Evolutionary conservation across 108 stramenopile genomes (phyloP).

Genomic region (Nitzschia putrida): DNA sequence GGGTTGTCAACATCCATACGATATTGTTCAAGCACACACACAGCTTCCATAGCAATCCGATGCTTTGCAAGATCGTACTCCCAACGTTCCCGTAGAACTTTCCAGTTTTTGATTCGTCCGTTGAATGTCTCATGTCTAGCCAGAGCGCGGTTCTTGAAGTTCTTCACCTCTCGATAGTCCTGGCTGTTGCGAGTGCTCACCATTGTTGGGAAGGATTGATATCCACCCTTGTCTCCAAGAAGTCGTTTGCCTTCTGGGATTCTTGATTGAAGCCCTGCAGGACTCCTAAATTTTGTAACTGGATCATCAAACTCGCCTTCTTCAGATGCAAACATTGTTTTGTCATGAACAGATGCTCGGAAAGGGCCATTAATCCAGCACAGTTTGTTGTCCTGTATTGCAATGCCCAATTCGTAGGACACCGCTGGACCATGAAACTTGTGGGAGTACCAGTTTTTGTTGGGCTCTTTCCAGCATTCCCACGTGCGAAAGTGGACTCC

Average conservation of each 20-base stretch:
- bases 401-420: slow-evolving; percentile 13
- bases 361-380: neutral
- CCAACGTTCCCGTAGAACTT: neutral
- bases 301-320: neutral
- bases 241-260: neutral
- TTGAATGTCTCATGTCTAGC: neutral
- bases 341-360: neutral
- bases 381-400: neutral
- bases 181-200: neutral
- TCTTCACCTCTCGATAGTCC: neutral
- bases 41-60: neutral
- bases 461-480: slow-evolving; percentile 5
- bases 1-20: neutral
- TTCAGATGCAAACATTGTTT: neutral
- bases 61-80: neutral
- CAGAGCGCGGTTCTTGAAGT: neutral
- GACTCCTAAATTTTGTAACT: neutral
- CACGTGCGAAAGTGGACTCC: slow-evolving; percentile 16
- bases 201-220: neutral
- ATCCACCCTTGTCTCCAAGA: neutral
- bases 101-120: neutral
- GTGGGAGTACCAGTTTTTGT: slow-evolving; percentile 36
- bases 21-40: neutral
- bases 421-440: slow-evolving; percentile 47
- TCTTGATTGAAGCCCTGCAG: neutral